Evolutionary conservation across 164 flowering plant genomes (phyloP).

Genomic region (Sextonia rubra): DNA sequence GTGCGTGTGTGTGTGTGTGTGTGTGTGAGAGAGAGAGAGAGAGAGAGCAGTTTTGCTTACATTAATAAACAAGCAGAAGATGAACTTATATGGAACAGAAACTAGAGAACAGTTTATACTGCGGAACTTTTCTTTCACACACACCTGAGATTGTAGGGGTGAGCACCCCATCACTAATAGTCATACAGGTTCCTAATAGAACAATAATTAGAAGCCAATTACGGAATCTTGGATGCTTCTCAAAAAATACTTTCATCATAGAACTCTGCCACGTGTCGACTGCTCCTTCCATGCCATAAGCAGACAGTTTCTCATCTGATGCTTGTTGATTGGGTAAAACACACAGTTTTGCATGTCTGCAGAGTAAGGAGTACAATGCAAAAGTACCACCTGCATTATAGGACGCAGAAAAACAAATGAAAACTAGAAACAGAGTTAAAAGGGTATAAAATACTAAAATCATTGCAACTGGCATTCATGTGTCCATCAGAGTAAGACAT

Average conservation of each 20-base stretch:
- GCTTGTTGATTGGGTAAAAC: slow-evolving; percentile 60
- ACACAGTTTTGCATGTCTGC: slow-evolving; percentile 60
- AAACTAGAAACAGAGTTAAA: neutral
- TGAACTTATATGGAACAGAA: no score
- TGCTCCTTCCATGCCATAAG: slow-evolving; percentile 31
- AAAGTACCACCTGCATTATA: slow-evolving; percentile 72
- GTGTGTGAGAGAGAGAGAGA: no score
- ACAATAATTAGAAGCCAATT: slow-evolving; percentile 48
- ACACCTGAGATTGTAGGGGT: slow-evolving; percentile 89
- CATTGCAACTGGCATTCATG: no score
- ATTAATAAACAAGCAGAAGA: no score
- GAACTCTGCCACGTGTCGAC: slow-evolving; percentile 43
- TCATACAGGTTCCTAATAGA: slow-evolving; percentile 75
- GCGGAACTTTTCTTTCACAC: neutral
- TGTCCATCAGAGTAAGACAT: neutral
- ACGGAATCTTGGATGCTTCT: slow-evolving; percentile 43
- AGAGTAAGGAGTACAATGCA: slow-evolving; percentile 71
- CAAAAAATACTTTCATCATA: slow-evolving; percentile 40
- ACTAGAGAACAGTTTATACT: no score
- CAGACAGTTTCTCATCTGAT: slow-evolving; percentile 44
- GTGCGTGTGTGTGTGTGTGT: no score
- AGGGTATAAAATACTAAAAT: neutral
- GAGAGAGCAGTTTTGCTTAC: no score
- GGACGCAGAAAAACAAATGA: neutral
- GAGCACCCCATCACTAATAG: slow-evolving; percentile 83